phyloP scores from a whole-genome alignment of 176 grass and related monocot genomes.

The Eleusine indica region DNA sequence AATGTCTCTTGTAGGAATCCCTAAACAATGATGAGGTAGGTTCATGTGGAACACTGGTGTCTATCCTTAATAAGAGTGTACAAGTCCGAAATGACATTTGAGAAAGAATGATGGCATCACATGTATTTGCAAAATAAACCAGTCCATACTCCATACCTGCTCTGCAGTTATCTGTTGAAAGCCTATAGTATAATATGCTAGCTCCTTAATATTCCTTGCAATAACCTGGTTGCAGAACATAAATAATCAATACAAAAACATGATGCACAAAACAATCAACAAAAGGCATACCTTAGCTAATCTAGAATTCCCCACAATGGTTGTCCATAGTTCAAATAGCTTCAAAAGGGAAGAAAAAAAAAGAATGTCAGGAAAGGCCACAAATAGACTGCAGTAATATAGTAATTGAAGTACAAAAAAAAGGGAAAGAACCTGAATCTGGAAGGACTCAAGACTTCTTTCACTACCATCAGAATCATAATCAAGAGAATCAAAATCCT shows the following conservation, averaged over 20 bases:
- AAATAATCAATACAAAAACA: conserved; percentile 44
- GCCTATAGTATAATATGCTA: conserved; percentile 79
- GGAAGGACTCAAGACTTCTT: conserved; percentile 86
- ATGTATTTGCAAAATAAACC: background rate
- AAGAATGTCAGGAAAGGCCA: conserved; percentile 17
- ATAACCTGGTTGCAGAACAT: conserved; percentile 59
- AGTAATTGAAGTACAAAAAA: background rate
- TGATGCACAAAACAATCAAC: conserved; percentile 12
- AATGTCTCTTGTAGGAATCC: background rate
- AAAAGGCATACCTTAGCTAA: conserved; percentile 76
- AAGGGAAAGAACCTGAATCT: conserved; percentile 66
- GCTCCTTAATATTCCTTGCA: conserved; percentile 66
- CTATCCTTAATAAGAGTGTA: conserved; percentile 13
- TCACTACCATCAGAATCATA: conserved; percentile 94
- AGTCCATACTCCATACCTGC: conserved; percentile 78
- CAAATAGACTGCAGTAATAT: conserved; percentile 15
- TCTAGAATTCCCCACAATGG: conserved; percentile 79
- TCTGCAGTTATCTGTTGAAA: conserved; percentile 94
- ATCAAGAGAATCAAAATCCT: conserved; percentile 66
- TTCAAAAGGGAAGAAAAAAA: conserved; percentile 46
- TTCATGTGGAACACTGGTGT: background rate
- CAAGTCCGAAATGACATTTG: background rate
- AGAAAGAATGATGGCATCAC: conserved; percentile 1
- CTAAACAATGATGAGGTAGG: background rate
- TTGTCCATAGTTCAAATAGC: conserved; percentile 93